Conservation (phyloP, 305 asterid genomes). For the Solanum hybrid region DNA sequence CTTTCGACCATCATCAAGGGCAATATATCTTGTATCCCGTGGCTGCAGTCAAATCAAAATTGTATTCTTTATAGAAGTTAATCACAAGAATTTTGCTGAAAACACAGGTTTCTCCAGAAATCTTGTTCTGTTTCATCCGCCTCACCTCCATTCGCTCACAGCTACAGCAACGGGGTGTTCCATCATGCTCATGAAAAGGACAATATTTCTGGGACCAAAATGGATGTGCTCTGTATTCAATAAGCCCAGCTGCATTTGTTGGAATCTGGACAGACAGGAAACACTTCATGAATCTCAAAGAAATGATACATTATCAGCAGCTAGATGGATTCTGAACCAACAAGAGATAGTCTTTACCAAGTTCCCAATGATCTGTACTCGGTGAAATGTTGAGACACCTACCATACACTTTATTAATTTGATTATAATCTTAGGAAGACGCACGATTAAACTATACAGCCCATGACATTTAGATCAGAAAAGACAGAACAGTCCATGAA, state of each 20-base stretch:
- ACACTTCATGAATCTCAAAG: constrained; percentile 4
- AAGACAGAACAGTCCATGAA: not conserved
- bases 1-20: constrained; percentile 47
- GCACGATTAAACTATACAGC: not conserved
- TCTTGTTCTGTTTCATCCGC: not conserved
- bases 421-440: not conserved
- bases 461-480: not conserved
- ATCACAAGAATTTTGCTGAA: not conserved
- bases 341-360: not conserved
- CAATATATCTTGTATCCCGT: constrained; percentile 33
- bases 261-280: constrained; percentile 57
- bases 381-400: not conserved
- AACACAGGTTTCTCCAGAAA: not conserved
- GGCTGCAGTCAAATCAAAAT: constrained; percentile 23
- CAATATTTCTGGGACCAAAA: constrained; percentile 98
- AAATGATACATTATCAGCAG: not conserved
- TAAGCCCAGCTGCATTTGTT: constrained; percentile 76
- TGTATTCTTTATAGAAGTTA: not conserved
- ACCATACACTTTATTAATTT: not conserved
- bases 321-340: not conserved
- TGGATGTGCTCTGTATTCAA: constrained; percentile 94
- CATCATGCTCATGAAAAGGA: constrained; percentile 89
- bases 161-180: constrained; percentile 96
- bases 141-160: constrained; percentile 95
- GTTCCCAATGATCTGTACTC: not conserved